Evolutionary conservation across 306 rosid genomes (phyloP), one percentile per base, ranked within the genome.

Genomic region (Albizia julibrissin): DNA sequence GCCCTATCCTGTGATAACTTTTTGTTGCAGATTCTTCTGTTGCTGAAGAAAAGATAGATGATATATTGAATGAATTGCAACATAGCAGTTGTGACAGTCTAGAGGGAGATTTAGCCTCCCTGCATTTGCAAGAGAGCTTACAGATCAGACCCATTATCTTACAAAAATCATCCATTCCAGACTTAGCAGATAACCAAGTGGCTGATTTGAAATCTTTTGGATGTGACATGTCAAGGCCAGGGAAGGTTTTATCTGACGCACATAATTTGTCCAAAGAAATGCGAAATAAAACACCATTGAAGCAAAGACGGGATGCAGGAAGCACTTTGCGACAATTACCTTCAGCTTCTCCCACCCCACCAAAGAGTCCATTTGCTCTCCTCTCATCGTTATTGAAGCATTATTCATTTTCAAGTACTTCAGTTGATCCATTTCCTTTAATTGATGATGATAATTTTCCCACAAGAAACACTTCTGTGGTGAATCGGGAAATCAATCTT

Each of bases 321-420:
- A 80, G 49, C 34, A 49, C 81, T 79, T 40, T 77, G 56, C 78
- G 67, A 82, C 81, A 79, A 33, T 73, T 85, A 72, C 82, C 88
- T 85, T 88, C 94, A 54, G 37, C 39, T 62, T 27, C 39, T 26
- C 94, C 95, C 78, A 85, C 88, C 73, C 91, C 93, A 72, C 88
- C 92, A 59, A 91, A 86, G 86, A 90, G 87, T 86, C 97, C 92
- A 54, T 89, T 87, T 87, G 88, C 94, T 70, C 66, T 86, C 10
- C 54, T 88, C 22, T 74, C 84, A 76, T 69, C 83, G 31, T 75
- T 95, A 59, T 90, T 74, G 65, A 86, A 74, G 87, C 88, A 81
- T 67, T 80, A 85, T 75, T 86, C 79, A 56, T 86, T 13, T 78
- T 80, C 90, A 85, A 90, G 49, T 71, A 44, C 89, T 71, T 86